Base-by-base conservation (phyloP, 73 alveolate species). In the Paramecium primaurelia region DNA sequence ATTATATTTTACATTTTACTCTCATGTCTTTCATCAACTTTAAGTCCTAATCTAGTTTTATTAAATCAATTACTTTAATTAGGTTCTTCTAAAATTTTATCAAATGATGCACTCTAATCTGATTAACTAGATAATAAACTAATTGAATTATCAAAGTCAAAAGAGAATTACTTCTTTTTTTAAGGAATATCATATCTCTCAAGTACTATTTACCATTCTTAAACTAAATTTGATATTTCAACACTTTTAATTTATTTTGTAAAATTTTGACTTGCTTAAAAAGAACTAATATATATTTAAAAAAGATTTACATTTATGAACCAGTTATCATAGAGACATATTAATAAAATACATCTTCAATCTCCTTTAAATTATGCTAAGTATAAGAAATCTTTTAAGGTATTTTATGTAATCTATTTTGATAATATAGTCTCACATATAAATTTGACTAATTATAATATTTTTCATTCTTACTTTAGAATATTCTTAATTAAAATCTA, bases 341-440 rank as follows among this genome's bases (percentile, higher is more conserved):
- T 73, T 34, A 25, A 28, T 73, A 20, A n/a, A 40, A 40, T 8
- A 37, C 59, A 6, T 37, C 58, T 37, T 73, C 54, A 14, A 73
- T 73, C 59, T 73, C 87, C 14, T 36, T 44, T 37, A 73, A 36
- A 73, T 73, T n/a, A 30, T 32, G 58, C 20, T 11, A 20, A 38
- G 87, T 38, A 40, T 36, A 73, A 4, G 37, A 36, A 37, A 40
- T 37, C 32, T 73, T 73, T 44, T 73, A 12, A 14, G 87, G 87
- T 18, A 73, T 20, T 73, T 73, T 73, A 73, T 73, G 47, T 16
- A 73, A 73, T 73, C 87, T 73, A 73, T 73, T 73, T 40, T 73
- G 47, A 44, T 73, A 73, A 73, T 73, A 73, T n/a, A 73, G 47
- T 73, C 87, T 73, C 54, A 73, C 87, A 73, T 73, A 73, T 73